Conservation (phyloP, 2,329 filamentous ascomycete species). For the Cercospora sp. region DNA sequence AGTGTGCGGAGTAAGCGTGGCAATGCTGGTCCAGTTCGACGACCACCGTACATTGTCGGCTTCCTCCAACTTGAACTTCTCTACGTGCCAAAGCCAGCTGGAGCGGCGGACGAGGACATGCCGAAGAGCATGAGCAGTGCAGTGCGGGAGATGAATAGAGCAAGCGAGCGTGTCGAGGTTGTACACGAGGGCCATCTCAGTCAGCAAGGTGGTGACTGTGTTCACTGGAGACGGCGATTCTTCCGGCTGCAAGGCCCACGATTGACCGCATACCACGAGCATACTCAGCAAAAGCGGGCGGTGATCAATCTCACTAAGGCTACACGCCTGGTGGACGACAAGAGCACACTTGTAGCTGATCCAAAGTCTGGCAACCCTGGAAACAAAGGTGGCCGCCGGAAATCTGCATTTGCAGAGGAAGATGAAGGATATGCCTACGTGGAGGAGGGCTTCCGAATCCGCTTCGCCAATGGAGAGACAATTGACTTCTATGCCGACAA, state of each 20-base stretch:
- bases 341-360: slow-evolving; percentile 76
- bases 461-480: slow-evolving; percentile 95
- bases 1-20: slow-evolving; percentile 86
- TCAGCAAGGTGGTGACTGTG: slow-evolving; percentile 96
- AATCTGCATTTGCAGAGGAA: slow-evolving; percentile 95
- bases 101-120: slow-evolving; percentile 88
- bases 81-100: slow-evolving; percentile 90
- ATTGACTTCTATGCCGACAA: slow-evolving; percentile 98
- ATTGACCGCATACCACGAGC: slow-evolving; percentile 93
- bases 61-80: slow-evolving; percentile 92
- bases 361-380: slow-evolving; percentile 67
- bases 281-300: slow-evolving; percentile 89
- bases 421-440: slow-evolving; percentile 99
- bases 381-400: slow-evolving; percentile 59
- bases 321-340: slow-evolving; percentile 89
- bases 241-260: slow-evolving; percentile 92
- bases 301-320: slow-evolving; percentile 97
- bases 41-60: slow-evolving; percentile 93
- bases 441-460: slow-evolving; percentile 97
- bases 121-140: slow-evolving; percentile 99
- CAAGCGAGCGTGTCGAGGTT: slow-evolving; percentile 75
- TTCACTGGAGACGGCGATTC: slow-evolving; percentile 98
- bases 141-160: slow-evolving; percentile 87
- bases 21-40: slow-evolving; percentile 62
- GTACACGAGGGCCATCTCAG: slow-evolving; percentile 83